Base-by-base conservation (phyloP, 2,329 filamentous ascomycete genomes). In the Aspergillus neoniger region DNA sequence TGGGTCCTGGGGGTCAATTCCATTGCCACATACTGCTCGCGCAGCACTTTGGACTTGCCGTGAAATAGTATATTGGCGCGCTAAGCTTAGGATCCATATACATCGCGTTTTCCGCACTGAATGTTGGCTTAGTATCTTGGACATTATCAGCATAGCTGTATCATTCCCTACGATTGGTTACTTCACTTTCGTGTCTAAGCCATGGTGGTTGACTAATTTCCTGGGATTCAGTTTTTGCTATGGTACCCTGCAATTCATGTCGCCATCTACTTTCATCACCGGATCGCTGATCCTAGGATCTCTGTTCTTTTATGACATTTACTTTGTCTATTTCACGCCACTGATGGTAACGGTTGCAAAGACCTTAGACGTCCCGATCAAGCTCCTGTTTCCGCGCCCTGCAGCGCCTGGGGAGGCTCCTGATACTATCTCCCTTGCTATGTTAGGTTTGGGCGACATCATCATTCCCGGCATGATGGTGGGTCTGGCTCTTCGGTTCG, bases 371-470 rank as follows among this genome's bases (percentile, higher is more conserved):
- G 91, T 94, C 0, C 95, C 94, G 0, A 95, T 97, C 74, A 98
- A 97, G 74, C 85, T 99, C 7, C 84, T 95, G 5, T 96, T 96
- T 64, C 88, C 90, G 1, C 83, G 85, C n/a, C 87, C 88, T 6
- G 74, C 80, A 3, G 72, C 76, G 36, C 74, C 81, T n/a, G 74
- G 75, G 6, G 76, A 79, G n/a, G 78, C 78, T 12, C 72, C 79
- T 7, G 72, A 72, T 52, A 72, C 73, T 4, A 69, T 75, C 41
- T 74, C 80, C 25, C 71, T 83, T 67, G 84, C 91, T 56, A 96
- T 98, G 85, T 87, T 99, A 7, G 94, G 94, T 0, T 83, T 98
- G 0, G 94, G 94, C n/a, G 94, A 99, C 72, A 91, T 99, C 60
- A 91, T 96, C 1, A 82, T 99, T 3, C 94, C 94, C 0, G 95